Percentiles rank a stretch among this genome's conserved stretches.
These are phyloP conservation scores for Kuraishia ogatae DNA, from an alignment of 805 yeast species.

Conservation along the genomic window DNA sequence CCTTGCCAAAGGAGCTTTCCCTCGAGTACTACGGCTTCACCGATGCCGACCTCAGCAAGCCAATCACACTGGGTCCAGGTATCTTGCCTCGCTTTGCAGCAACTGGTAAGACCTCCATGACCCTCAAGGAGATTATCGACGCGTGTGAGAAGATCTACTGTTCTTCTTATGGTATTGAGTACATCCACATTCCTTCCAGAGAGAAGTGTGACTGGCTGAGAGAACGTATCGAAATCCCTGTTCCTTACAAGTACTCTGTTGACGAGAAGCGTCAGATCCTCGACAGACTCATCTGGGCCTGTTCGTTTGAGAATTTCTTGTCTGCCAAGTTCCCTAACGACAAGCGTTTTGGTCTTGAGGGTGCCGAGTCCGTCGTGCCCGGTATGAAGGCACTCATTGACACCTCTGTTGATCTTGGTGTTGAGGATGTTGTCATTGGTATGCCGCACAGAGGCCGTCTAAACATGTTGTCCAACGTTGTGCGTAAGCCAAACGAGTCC, in stretches of 20 bases:
- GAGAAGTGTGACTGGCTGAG: slow-evolving; percentile 98
- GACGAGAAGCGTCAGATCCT: slow-evolving; percentile 95
- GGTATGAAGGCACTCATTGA: slow-evolving; percentile 96
- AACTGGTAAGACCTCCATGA: slow-evolving; percentile 49
- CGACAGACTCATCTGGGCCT: slow-evolving; percentile 95
- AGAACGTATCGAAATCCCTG: slow-evolving; percentile 89
- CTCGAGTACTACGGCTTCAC: slow-evolving; percentile 89
- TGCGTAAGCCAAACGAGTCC: slow-evolving; percentile 96
- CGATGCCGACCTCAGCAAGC: slow-evolving; percentile 73
- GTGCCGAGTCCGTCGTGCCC: slow-evolving; percentile 94
- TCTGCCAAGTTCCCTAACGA: slow-evolving; percentile 96
- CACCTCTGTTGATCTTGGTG: slow-evolving; percentile 84
- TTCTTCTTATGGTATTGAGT: slow-evolving; percentile 85
- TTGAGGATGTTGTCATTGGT: slow-evolving; percentile 95
- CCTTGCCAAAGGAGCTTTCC: slow-evolving; percentile 78
- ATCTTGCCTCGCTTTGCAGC: slow-evolving; percentile 85
- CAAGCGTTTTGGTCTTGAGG: slow-evolving; percentile 97
- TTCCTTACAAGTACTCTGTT: slow-evolving; percentile 69
- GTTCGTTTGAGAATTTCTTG: slow-evolving; percentile 86
- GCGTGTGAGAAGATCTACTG: slow-evolving; percentile 83
- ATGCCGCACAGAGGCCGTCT: slow-evolving; percentile 99
- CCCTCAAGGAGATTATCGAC: slow-evolving; percentile 69
- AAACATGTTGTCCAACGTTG: slow-evolving; percentile 95
- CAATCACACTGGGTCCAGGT: slow-evolving; percentile 94
- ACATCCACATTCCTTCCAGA: slow-evolving; percentile 93